These are phyloP conservation scores for Chamaecyparis obtusa DNA, from an alignment of 75 land plant species.

Conservation along the genomic window DNA sequence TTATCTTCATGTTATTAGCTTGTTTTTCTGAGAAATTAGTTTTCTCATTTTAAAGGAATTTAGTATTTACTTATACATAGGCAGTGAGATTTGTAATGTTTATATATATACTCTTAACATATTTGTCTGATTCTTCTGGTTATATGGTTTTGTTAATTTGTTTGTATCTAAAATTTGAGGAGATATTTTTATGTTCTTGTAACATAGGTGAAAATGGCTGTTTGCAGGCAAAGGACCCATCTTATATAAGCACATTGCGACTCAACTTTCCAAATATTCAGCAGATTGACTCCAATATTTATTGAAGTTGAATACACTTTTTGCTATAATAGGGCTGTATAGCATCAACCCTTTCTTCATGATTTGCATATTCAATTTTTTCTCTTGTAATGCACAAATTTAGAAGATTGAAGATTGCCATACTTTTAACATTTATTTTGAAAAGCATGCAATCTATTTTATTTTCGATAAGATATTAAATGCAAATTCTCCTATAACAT, in stretches of 20 bases:
- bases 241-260: slow-evolving; percentile 34
- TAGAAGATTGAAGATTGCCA: neutral
- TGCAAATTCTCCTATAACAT: neutral
- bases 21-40: neutral
- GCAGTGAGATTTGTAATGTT: neutral
- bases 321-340: neutral
- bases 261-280: slow-evolving; percentile 55
- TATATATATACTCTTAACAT: neutral
- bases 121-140: neutral
- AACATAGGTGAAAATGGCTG: slow-evolving; percentile 4
- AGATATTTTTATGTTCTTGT: neutral
- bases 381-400: neutral
- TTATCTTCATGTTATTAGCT: neutral
- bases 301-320: neutral
- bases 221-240: slow-evolving; percentile 57
- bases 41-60: neutral
- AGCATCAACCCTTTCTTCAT: neutral
- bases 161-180: neutral
- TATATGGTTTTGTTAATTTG: neutral
- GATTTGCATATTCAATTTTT: neutral
- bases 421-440: neutral
- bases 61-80: neutral
- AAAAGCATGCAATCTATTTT: neutral
- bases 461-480: neutral
- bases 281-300: slow-evolving; percentile 63